Base-by-base conservation (phyloP, 2,329 filamentous ascomycete genomes). In the Coniochaeta pulveracea region DNA sequence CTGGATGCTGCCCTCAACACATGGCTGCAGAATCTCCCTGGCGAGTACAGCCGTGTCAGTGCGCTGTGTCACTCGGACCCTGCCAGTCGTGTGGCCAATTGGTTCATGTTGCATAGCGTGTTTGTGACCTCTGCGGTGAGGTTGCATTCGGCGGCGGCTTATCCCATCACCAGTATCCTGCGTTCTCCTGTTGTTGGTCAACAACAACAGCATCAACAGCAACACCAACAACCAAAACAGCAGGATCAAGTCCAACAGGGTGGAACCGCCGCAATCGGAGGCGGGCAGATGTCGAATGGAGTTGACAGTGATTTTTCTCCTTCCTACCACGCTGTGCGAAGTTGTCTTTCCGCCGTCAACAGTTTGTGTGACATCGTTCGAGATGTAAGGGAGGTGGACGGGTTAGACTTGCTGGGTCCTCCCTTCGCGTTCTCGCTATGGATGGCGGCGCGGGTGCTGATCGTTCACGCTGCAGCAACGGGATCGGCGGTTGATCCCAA, bases 81-180 rank as follows among this genome's bases (percentile, higher is more conserved):
- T 3, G 59, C 58, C 3, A 61, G 58, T 33, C 55, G 59, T 2
- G 59, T 62, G 2, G 59, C 59, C n/a, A 62, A 62, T 39, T 62
- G 58, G 59, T 61, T 62, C 37, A 60, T 62, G 56, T 46, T 63
- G 7, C 60, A 63, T 17, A 61, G 59, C 40, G 60, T 60, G 6
- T 63, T 61, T 28, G 58, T 63, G 10, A 60, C 57, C 0, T 51
- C 57, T 3, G 60, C 60, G 5, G 58, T 63, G 3, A 54, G 60
- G 1, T 45, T 63, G n/a, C 60, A 63, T 36, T 61, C 60, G 3
- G 52, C 57, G 3, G 58, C 60, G 1, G 60, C 60, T 3, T 63
- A 63, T 33, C 60, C 60, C 4, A 56, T 51, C 0, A 44, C 55
- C 1, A 19, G 18, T 5, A 31, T 31, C 18, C 28, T 21, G 17